These are phyloP conservation scores for Diaporthe citrichinensis DNA, from an alignment of 2,329 filamentous ascomycete genomes.

Conservation along the genomic window DNA sequence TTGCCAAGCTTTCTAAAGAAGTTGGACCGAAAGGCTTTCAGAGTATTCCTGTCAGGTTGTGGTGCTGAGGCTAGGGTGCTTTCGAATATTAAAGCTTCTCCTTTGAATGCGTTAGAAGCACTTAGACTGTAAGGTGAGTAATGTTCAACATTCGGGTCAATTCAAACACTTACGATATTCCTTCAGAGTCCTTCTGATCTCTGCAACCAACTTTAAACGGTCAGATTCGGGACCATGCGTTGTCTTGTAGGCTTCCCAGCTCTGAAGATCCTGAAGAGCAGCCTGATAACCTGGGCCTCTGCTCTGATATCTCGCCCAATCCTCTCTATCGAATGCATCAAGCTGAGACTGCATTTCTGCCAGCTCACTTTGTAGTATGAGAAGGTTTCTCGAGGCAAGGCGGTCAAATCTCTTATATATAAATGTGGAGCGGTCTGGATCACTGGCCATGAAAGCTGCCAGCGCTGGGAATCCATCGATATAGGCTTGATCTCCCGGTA, in stretches of 20 bases:
- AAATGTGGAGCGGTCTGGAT: not conserved
- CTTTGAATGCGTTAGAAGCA: not conserved
- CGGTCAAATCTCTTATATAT: conserved; percentile 1
- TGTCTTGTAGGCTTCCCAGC: not conserved
- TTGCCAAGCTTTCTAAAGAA: not conserved
- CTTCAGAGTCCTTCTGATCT: not conserved
- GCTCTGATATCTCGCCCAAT: not conserved
- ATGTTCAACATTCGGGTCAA: not conserved
- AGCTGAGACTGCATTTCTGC: not conserved
- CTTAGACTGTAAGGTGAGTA: not conserved
- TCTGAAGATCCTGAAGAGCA: not conserved
- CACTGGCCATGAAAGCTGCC: not conserved
- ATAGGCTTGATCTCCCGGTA: not conserved
- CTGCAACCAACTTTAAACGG: not conserved
- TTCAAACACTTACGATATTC: not conserved
- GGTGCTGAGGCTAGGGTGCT: not conserved
- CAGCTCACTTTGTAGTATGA: not conserved
- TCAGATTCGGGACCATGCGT: not conserved
- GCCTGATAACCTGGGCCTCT: not conserved
- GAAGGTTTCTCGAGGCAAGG: conserved; percentile 1
- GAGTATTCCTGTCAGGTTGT: not conserved
- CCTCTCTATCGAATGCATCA: not conserved
- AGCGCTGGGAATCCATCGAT: not conserved
- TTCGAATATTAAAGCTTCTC: conserved; percentile 8
- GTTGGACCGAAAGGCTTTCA: not conserved